phyloP scores from a whole-genome alignment of 2,329 filamentous ascomycete genomes.

The Aureobasidium pullulans region DNA sequence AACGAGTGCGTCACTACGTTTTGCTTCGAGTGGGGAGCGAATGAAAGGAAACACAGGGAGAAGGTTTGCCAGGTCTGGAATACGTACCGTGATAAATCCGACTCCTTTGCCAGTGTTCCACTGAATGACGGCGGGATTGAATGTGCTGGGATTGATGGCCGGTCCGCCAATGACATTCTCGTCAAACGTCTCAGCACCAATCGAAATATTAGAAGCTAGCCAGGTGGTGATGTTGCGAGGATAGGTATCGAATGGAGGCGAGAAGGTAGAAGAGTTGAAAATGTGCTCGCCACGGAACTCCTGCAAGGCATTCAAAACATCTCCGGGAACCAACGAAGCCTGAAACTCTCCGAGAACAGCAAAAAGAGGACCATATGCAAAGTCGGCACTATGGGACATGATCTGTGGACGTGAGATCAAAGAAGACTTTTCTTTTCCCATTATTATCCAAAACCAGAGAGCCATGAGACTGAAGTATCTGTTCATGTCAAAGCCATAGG shows the following conservation, averaged over 20 bases:
- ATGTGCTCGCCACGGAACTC: slow-evolving; percentile 48
- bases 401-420: slow-evolving; percentile 36
- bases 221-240: slow-evolving; percentile 54
- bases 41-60: neutral
- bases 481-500: slow-evolving; percentile 59
- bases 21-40: neutral
- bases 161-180: slow-evolving; percentile 51
- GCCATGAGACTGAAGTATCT: slow-evolving; percentile 52
- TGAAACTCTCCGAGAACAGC: slow-evolving; percentile 48
- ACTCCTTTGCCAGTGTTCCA: slow-evolving; percentile 42
- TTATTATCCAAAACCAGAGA: slow-evolving; percentile 51
- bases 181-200: slow-evolving; percentile 52
- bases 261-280: slow-evolving; percentile 47
- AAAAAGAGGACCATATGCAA: slow-evolving; percentile 50
- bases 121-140: slow-evolving; percentile 54
- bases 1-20: no score
- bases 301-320: slow-evolving; percentile 32
- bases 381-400: slow-evolving; percentile 55
- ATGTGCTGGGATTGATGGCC: slow-evolving; percentile 43
- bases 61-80: no score
- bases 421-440: slow-evolving; percentile 40
- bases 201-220: slow-evolving; percentile 50
- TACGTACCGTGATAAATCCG: slow-evolving; percentile 23
- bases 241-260: slow-evolving; percentile 51
- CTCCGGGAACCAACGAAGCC: slow-evolving; percentile 38